Evolutionary conservation across 208 protist genomes (phyloP), one percentile per base, ranked within the genome.

Genomic region (Acanthamoeba castellanii): DNA sequence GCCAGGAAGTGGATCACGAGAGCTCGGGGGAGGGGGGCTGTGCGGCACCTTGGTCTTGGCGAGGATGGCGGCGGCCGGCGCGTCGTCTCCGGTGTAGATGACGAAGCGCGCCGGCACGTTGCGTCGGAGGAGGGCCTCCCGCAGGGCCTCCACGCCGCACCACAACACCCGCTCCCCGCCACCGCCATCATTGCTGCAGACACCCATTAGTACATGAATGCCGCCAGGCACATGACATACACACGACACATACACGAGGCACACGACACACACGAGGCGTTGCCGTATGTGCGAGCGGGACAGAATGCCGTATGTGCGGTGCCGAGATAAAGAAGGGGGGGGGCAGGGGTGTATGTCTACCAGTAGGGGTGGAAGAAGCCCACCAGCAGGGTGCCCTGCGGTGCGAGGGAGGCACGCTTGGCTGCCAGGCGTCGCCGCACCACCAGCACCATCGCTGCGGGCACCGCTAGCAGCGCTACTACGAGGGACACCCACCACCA

Each of bases 121-220:
- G 34, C 45, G 1, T 22, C 37, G 11, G n/a, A 50, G 34, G 32
- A 81, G 72, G 5, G 87, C 84, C 82, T 95, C 30, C 22, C 59
- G 70, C 47, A 91, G 25, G 22, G 96, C 42, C 42, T 96, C 81
- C 34, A 99, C 92, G 1, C 97, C 96, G 8, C 97, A 96, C 99
- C 99, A 99, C 87, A 99, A 92, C 55, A 99, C 99, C 13, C 98
- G 97, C 97, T 99, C 99, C 3, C 99, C 99, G 37, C 99, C 99
- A 13, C 99, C 99, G 59, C 98, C 98, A 55, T 97, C 98, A 25
- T 98, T 98, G 66, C 98, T 96, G 90, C 34, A 84, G 7, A 5
- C n/a, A 5, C 25, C 9, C 25, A 74, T n/a, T 5, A 74, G n/a
- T 11, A 74, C n/a, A 74, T 11, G 8, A 74, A 5, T 8, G 32